Evolutionary conservation across 116 monocot species (phyloP), one percentile per base, ranked within the genome.

Genomic region (Papilionanthe hybrid): DNA sequence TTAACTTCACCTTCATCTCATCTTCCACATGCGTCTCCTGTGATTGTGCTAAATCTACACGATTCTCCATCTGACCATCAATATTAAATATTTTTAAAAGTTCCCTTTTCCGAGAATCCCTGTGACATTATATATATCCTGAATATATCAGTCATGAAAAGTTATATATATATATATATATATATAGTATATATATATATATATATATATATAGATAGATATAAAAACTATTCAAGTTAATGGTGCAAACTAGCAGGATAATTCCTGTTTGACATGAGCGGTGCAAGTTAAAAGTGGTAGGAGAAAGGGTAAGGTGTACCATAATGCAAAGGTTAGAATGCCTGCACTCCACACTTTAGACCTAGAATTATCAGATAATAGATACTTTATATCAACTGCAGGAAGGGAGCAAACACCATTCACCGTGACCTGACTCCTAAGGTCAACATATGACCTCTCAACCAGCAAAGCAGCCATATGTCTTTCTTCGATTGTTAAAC

Each of bases 361-460:
- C 79, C 66, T 91, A 49, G 84, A 85, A 80, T 79, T 87, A 84
- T 99, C 99, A 68, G 93, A 90, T 49, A 90, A 66, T 78, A 99
- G 83, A 80, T 87, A 82, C 77, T 86, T 99, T 44, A 93, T 73
- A 82, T 95, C 99, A 25, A 84, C 71, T 78, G 90, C 78, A 57
- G 99, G 93, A 72, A 95, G 85, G 50, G 86, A 78, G 80, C 93
- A 95, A 27, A 86, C 85, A 48, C 93, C 95, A 78, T 83, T 85
- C 10, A 93, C 90, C 13, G 92, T 90, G 75, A 88, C 90, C 55
- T 89, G 85, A 78, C 75, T 88, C 76, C 91, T 89, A 74, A 99
- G 93, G 76, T 99, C 99, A 72, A 95, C 56, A 66, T 76, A 93
- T 75, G 93, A 92, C 80, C 92, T 93, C 82, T 99, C 99, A 75